Percentiles rank a stretch among this genome's conserved stretches.
These are phyloP conservation scores for Sarocladium brachiariae DNA, from an alignment of 2,329 filamentous ascomycete species.

Conservation along the genomic window DNA sequence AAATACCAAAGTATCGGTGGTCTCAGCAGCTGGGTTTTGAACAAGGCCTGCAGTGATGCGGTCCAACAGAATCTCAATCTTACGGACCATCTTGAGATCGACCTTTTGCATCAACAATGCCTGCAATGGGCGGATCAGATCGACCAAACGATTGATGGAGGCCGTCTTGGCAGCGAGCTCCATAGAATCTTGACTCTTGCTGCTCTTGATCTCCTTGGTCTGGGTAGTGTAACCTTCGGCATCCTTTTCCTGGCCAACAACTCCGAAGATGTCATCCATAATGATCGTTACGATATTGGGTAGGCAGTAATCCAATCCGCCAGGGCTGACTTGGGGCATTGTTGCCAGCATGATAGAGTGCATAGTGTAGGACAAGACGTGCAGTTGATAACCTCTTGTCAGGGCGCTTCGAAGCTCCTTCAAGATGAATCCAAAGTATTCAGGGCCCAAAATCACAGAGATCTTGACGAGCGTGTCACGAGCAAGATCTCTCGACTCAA, in stretches of 20 bases:
- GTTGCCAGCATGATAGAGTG: slow-evolving; percentile 80
- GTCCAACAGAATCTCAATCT: slow-evolving; percentile 82
- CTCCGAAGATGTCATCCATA: slow-evolving; percentile 96
- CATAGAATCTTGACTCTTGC: slow-evolving; percentile 97
- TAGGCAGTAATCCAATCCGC: slow-evolving; percentile 85
- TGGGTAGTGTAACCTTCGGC: slow-evolving; percentile 90
- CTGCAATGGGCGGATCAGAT: slow-evolving; percentile 72
- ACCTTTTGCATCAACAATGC: slow-evolving; percentile 76
- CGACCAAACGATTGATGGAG: slow-evolving; percentile 65
- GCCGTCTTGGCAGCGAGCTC: slow-evolving; percentile 81
- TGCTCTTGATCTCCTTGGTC: slow-evolving; percentile 97
- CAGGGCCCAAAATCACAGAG: slow-evolving; percentile 68
- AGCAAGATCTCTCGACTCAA: slow-evolving; percentile 85
- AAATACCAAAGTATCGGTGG: slow-evolving; percentile 80
- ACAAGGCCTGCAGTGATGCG: slow-evolving; percentile 78
- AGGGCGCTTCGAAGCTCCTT: slow-evolving; percentile 82
- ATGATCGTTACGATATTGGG: slow-evolving; percentile 71
- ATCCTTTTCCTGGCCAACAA: slow-evolving; percentile 90
- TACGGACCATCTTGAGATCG: slow-evolving; percentile 73
- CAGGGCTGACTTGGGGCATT: slow-evolving; percentile 65
- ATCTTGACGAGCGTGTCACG: slow-evolving; percentile 84
- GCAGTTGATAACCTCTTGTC: slow-evolving; percentile 81
- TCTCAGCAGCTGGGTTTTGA: slow-evolving; percentile 71
- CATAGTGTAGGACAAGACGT: slow-evolving; percentile 90
- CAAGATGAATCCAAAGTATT: slow-evolving; percentile 86